These are phyloP conservation scores for Marsdenia floribunda DNA, from an alignment of 257 asterid species.

Conservation along the genomic window DNA sequence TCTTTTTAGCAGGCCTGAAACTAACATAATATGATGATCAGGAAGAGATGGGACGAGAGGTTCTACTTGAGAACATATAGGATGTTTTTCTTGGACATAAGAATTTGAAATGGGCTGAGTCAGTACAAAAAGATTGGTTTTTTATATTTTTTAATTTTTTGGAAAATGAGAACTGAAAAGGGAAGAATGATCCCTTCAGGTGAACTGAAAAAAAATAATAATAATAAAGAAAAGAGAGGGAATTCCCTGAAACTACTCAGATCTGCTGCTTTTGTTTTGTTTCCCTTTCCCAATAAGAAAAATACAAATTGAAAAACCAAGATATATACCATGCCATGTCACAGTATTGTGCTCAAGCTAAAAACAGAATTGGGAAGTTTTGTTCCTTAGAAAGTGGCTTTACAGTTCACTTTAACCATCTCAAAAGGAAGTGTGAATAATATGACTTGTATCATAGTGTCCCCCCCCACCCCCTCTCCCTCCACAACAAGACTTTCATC, in stretches of 20 bases:
- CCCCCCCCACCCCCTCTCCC: conserved; percentile 20
- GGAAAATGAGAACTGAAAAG: conserved; percentile 15
- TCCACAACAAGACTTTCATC: conserved; percentile 17
- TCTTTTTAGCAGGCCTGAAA: conserved; percentile 22
- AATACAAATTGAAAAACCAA: conserved; percentile 18
- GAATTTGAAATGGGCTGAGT: conserved; percentile 4
- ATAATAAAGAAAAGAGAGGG: neutral
- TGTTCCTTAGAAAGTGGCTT: conserved; percentile 43
- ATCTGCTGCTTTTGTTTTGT: neutral
- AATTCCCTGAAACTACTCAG: neutral
- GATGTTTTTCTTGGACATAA: neutral
- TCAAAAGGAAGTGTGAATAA: conserved; percentile 17
- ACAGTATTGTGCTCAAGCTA: conserved; percentile 17
- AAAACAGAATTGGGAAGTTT: conserved; percentile 10
- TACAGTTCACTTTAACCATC: conserved; percentile 22
- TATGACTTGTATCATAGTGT: conserved; percentile 27
- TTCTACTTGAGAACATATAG: conserved; percentile 9
- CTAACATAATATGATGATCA: conserved; percentile 15
- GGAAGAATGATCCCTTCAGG: conserved; percentile 7
- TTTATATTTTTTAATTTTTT: conserved; percentile 12
- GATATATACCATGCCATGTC: conserved; percentile 15
- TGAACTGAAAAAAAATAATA: neutral
- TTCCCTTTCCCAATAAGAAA: conserved; percentile 22
- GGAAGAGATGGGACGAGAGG: conserved; percentile 6
- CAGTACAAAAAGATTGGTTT: conserved; percentile 20